phyloP scores from a whole-genome alignment of 495 filamentous ascomycete genomes.

The Xylaria telfairii region DNA sequence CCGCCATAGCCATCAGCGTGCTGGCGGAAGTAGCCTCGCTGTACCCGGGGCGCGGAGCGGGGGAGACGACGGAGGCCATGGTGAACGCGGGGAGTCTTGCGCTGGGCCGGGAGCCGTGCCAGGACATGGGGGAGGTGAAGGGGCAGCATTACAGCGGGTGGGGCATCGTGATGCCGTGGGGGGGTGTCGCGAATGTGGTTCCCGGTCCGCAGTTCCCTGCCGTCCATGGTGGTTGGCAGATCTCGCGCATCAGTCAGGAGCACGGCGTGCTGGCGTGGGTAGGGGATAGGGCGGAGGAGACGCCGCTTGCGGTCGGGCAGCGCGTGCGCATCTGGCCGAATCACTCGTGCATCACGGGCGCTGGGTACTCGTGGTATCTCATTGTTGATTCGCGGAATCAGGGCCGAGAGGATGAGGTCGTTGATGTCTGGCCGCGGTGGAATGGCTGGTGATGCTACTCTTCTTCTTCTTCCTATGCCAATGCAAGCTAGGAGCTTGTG shows the following conservation, averaged over 20 bases:
- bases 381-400: slow-evolving; percentile 69
- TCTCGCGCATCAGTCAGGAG: slow-evolving; percentile 68
- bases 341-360: slow-evolving; percentile 82
- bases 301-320: slow-evolving; percentile 62
- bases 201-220: slow-evolving; percentile 48
- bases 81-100: slow-evolving; percentile 74
- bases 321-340: slow-evolving; percentile 81
- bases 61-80: slow-evolving; percentile 66
- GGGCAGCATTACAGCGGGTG: slow-evolving; percentile 67
- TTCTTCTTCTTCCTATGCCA: neutral
- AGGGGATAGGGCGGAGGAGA: slow-evolving; percentile 53
- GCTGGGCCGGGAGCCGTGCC: slow-evolving; percentile 77
- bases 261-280: slow-evolving; percentile 66
- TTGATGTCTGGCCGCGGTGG: slow-evolving; percentile 74
- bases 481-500: neutral
- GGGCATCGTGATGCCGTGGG: slow-evolving; percentile 75
- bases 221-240: slow-evolving; percentile 62
- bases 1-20: slow-evolving; percentile 71
- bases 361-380: slow-evolving; percentile 75
- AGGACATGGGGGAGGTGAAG: slow-evolving; percentile 38
- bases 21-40: slow-evolving; percentile 74
- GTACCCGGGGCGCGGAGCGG: slow-evolving; percentile 63
- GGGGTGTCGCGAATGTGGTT: slow-evolving; percentile 27
- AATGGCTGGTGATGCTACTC: slow-evolving; percentile 58
- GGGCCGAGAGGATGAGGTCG: slow-evolving; percentile 60